Percentiles rank a stretch among this genome's conserved stretches.
These are phyloP conservation scores for Candida maltosa DNA, from an alignment of 805 yeast species.

Conservation along the genomic window DNA sequence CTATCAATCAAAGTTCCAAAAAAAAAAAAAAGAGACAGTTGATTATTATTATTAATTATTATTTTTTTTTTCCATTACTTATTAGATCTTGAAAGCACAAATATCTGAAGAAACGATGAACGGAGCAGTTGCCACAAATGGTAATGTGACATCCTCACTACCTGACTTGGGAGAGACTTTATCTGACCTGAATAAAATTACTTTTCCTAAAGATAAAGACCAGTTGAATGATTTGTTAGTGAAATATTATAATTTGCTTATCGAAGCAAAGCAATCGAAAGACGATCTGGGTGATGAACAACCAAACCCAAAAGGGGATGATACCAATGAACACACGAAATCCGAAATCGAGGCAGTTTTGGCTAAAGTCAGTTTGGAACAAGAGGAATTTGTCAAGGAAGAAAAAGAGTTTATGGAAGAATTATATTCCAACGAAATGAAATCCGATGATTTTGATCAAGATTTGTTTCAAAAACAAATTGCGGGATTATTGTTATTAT, in stretches of 20 bases:
- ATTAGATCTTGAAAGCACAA: too few relatives aligned
- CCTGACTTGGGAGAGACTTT: background rate
- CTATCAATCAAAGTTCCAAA: too few relatives aligned
- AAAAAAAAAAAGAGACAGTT: too few relatives aligned
- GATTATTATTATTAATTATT: too few relatives aligned
- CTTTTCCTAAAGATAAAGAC: slow-evolving; percentile 21
- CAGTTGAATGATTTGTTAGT: slow-evolving; percentile 23
- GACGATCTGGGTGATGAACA: too few relatives aligned
- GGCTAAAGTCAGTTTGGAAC: slow-evolving; percentile 21
- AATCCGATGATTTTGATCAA: slow-evolving; percentile 30
- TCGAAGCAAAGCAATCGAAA: slow-evolving; percentile 5
- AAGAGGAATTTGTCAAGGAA: slow-evolving; percentile 18
- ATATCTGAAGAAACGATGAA: slow-evolving; percentile 3
- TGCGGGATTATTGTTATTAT: slow-evolving; percentile 58
- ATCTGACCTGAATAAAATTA: background rate
- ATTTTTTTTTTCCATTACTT: too few relatives aligned
- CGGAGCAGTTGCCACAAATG: slow-evolving; percentile 1
- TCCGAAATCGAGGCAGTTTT: slow-evolving; percentile 27
- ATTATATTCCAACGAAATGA: slow-evolving; percentile 9
- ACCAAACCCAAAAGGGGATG: slow-evolving; percentile 7
- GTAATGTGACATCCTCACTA: background rate
- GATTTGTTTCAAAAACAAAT: slow-evolving; percentile 56
- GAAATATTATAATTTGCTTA: slow-evolving; percentile 22
- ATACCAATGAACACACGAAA: slow-evolving; percentile 9
- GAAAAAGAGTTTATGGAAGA: slow-evolving; percentile 19